Conservation (phyloP, 371 early-diverging fungal genomes). For the Mucor indicus region DNA sequence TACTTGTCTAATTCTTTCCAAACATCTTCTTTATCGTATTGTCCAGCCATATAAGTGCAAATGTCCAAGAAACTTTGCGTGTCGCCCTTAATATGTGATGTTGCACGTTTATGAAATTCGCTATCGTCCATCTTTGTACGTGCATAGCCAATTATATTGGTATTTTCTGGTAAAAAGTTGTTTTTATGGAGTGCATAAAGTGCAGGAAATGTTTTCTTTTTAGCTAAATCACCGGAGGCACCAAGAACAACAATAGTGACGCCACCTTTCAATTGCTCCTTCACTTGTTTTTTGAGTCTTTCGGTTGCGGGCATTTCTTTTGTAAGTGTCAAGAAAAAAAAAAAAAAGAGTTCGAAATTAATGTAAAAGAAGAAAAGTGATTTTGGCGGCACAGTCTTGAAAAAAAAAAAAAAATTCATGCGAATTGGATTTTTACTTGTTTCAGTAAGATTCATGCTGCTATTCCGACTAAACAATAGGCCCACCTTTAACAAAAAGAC, state of each 20-base stretch:
- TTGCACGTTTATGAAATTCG: slow-evolving; percentile 61
- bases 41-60: slow-evolving; percentile 85
- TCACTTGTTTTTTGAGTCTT: slow-evolving; percentile 19
- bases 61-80: slow-evolving; percentile 64
- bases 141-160: slow-evolving; percentile 94
- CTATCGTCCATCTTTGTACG: slow-evolving; percentile 95
- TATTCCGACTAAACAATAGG: no score
- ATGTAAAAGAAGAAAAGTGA: no score
- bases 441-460: no score
- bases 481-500: no score
- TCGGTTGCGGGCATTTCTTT: neutral
- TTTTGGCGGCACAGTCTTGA: no score
- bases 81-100: slow-evolving; percentile 59
- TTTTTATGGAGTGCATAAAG: slow-evolving; percentile 83
- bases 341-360: no score
- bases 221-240: slow-evolving; percentile 94
- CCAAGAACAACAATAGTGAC: slow-evolving; percentile 68
- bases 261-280: slow-evolving; percentile 18
- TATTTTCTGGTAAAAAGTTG: slow-evolving; percentile 71
- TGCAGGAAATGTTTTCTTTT: slow-evolving; percentile 98
- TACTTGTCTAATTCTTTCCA: slow-evolving; percentile 64
- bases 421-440: no score
- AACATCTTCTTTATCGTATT: slow-evolving; percentile 82
- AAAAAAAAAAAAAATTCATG: no score
- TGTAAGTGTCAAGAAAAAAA: no score